Evolutionary conservation across 1,284 basidiomycete genomes (phyloP).

Genomic region (Filobasidium uniguttulatum): DNA sequence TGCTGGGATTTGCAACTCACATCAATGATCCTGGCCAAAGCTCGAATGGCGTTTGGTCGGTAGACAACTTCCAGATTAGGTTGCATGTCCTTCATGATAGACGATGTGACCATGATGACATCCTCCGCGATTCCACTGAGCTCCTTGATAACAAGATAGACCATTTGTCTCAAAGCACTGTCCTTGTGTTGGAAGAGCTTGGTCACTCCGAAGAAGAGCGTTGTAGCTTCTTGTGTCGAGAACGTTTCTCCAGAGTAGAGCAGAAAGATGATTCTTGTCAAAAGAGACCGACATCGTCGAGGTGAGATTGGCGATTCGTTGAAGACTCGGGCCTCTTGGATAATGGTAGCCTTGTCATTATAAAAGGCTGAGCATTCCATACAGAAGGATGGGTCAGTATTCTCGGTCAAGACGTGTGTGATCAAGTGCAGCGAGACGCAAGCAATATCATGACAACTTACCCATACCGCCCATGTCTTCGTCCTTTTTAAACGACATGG

Average conservation of each 20-base stretch:
- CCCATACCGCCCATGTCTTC: constrained; percentile 58
- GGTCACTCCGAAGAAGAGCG: constrained; percentile 95
- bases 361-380: constrained; percentile 30
- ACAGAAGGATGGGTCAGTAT: background rate
- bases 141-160: constrained; percentile 98
- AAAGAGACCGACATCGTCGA: constrained; percentile 86
- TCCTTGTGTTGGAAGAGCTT: constrained; percentile 99
- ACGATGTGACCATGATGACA: constrained; percentile 98
- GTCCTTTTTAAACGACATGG: constrained; percentile 69
- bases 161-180: constrained; percentile 82
- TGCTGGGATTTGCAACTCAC: constrained; percentile 43
- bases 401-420: background rate
- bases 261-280: constrained; percentile 93
- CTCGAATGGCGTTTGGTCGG: constrained; percentile 92
- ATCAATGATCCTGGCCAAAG: constrained; percentile 92
- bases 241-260: constrained; percentile 94
- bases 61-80: constrained; percentile 98
- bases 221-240: constrained; percentile 89
- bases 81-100: constrained; percentile 99
- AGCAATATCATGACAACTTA: constrained; percentile 17
- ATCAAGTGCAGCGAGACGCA: background rate
- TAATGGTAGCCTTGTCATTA: constrained; percentile 88
- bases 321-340: constrained; percentile 97
- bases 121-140: constrained; percentile 91
- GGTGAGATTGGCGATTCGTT: constrained; percentile 98